A percentile compares a stretch with the other conserved stretches of the same genome.
Conservation (phyloP, 345 rosid genomes). For the Reutealis trisperma region DNA sequence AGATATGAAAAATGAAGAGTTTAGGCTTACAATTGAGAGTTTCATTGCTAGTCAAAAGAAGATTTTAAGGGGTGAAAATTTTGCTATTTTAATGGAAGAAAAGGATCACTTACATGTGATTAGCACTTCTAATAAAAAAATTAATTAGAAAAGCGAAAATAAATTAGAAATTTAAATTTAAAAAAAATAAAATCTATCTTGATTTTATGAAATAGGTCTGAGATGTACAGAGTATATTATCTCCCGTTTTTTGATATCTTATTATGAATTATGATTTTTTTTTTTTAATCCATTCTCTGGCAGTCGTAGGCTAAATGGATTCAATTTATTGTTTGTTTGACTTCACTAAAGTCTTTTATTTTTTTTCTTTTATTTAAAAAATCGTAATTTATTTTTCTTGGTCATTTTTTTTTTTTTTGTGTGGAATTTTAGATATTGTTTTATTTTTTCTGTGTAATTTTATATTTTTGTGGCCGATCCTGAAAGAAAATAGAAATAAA, state of each 20-base stretch:
- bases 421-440: no score
- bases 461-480: no score
- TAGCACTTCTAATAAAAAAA: not conserved
- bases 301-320: no score
- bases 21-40: constrained; percentile 47
- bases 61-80: constrained; percentile 40
- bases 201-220: not conserved
- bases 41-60: constrained; percentile 52
- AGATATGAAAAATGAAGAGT: constrained; percentile 63
- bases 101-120: not conserved
- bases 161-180: no score
- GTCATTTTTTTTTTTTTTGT: no score
- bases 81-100: constrained; percentile 9
- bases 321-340: not conserved
- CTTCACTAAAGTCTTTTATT: not conserved
- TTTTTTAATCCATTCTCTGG: not conserved
- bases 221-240: not conserved
- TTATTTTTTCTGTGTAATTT: no score
- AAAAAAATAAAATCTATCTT: not conserved
- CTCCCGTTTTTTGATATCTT: not conserved
- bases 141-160: no score
- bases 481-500: no score
- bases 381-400: no score
- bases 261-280: not conserved
- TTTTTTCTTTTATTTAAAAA: no score